phyloP scores from a whole-genome alignment of 148 eudicot species.

The Gaultheria prostrata region DNA sequence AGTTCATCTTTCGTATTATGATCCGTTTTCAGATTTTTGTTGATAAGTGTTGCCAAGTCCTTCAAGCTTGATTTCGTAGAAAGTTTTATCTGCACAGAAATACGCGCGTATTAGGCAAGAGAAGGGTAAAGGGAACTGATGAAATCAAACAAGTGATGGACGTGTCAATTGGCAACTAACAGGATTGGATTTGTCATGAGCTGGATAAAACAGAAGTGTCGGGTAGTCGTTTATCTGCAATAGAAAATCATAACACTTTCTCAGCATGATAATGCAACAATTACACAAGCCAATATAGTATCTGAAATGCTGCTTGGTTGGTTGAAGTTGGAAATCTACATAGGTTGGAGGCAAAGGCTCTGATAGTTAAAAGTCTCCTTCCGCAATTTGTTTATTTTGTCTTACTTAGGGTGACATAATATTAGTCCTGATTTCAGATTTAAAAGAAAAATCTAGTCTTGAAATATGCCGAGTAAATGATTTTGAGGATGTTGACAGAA shows the following conservation, averaged over 20 bases:
- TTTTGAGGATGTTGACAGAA: background rate
- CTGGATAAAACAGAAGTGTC: constrained; percentile 72
- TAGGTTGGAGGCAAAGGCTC: background rate
- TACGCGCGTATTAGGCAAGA: constrained; percentile 1
- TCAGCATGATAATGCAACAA: background rate
- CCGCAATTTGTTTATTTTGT: background rate
- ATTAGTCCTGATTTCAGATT: background rate
- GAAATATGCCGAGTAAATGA: background rate
- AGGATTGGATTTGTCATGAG: constrained; percentile 62
- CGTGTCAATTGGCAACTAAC: constrained; percentile 31
- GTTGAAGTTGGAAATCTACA: background rate
- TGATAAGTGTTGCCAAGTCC: constrained; percentile 75
- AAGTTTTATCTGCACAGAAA: constrained; percentile 52
- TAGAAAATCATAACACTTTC: background rate
- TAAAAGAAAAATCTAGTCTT: background rate
- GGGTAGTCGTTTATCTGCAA: constrained; percentile 79
- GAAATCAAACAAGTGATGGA: background rate
- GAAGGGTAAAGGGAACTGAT: background rate
- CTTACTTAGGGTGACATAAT: background rate
- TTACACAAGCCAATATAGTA: background rate
- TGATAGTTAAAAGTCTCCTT: background rate
- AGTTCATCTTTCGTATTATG: constrained; percentile 59
- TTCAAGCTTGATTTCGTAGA: constrained; percentile 66
- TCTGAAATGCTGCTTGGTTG: background rate
- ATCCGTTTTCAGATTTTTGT: constrained; percentile 54